Percentiles rank a stretch among this genome's conserved stretches.
These are phyloP conservation scores for Trichosporon asahii DNA, from an alignment of 1,284 basidiomycete species.

Conservation along the genomic window DNA sequence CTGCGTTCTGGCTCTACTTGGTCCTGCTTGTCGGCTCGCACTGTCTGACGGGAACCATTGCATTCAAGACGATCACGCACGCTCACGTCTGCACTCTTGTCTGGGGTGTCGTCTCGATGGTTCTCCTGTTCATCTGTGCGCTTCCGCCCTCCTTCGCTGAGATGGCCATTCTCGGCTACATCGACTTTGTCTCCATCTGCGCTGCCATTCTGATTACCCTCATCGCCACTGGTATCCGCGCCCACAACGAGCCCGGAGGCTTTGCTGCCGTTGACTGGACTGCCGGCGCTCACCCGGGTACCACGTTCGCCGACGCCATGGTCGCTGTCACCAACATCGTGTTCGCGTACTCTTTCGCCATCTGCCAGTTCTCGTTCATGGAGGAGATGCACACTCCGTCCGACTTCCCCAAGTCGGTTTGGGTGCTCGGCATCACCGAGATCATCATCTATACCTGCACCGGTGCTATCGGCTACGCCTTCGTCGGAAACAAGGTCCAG, in stretches of 20 bases:
- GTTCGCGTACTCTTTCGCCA: conserved; percentile 34
- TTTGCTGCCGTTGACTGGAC: conserved; percentile 33
- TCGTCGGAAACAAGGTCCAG: conserved; percentile 18
- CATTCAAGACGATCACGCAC: conserved; percentile 19
- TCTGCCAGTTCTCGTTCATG: conserved; percentile 26
- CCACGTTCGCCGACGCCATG: conserved; percentile 36
- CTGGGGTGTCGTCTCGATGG: conserved; percentile 19
- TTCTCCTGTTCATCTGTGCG: conserved; percentile 20
- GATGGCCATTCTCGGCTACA: conserved; percentile 41
- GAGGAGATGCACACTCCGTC: conserved; percentile 24
- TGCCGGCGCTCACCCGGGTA: conserved; percentile 32
- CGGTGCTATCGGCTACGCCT: conserved; percentile 30
- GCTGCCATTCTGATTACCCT: conserved; percentile 36
- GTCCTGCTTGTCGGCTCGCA: conserved; percentile 19
- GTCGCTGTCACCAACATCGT: conserved; percentile 37
- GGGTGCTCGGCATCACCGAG: conserved; percentile 35
- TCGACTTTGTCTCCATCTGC: conserved; percentile 39
- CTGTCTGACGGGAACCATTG: conserved; percentile 21
- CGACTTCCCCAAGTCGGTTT: conserved; percentile 35
- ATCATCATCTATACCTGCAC: conserved; percentile 32
- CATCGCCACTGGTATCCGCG: conserved; percentile 36
- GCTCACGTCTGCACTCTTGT: conserved; percentile 15
- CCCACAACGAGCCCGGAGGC: conserved; percentile 16
- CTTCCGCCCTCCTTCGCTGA: conserved; percentile 25
- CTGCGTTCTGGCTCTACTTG: conserved; percentile 18